These are phyloP conservation scores for Penicillium brevicompactum DNA, from an alignment of 2,329 filamentous ascomycete genomes.

Conservation along the genomic window DNA sequence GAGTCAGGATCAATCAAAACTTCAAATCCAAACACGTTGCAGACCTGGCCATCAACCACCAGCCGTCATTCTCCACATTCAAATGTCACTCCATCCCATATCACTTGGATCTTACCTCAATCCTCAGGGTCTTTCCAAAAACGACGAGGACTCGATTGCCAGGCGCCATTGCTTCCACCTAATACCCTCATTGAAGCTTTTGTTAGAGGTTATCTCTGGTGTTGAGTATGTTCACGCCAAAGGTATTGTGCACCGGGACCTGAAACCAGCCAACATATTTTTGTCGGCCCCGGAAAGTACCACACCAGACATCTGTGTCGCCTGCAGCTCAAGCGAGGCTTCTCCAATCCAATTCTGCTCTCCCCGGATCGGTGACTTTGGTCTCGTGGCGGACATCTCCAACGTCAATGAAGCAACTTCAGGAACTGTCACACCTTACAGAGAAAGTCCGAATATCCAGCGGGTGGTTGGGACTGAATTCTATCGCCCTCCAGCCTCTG, in stretches of 20 bases:
- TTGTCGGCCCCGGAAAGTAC: conserved; percentile 55
- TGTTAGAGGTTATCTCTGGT: conserved; percentile 63
- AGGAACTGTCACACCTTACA: conserved; percentile 22
- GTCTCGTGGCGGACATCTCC: conserved; percentile 61
- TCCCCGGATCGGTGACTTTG: conserved; percentile 69
- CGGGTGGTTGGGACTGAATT: conserved; percentile 63
- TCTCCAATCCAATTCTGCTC: conserved; percentile 48
- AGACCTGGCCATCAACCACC: conserved; percentile 31
- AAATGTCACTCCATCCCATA: conserved; percentile 67
- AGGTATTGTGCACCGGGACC: conserved; percentile 65
- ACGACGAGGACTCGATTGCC: conserved; percentile 19
- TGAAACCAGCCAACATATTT: conserved; percentile 71
- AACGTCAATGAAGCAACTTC: conserved; percentile 35
- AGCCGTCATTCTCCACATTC: conserved; percentile 62
- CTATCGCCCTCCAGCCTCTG: conserved; percentile 55
- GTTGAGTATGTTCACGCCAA: conserved; percentile 66
- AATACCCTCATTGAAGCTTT: conserved; percentile 57
- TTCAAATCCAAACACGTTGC: conserved; percentile 30
- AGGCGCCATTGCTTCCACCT: conserved; percentile 65
- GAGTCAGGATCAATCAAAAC: conserved; percentile 37
- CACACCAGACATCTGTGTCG: conserved; percentile 49
- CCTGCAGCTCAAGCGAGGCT: conserved; percentile 42
- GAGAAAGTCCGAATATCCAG: conserved; percentile 25
- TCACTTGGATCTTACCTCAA: conserved; percentile 63
- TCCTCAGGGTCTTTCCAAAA: conserved; percentile 29